A percentile compares a stretch with the other conserved stretches of the same genome.
phyloP scores from a whole-genome alignment of 2,329 filamentous ascomycete species.

The Cordyceps farinosa region DNA sequence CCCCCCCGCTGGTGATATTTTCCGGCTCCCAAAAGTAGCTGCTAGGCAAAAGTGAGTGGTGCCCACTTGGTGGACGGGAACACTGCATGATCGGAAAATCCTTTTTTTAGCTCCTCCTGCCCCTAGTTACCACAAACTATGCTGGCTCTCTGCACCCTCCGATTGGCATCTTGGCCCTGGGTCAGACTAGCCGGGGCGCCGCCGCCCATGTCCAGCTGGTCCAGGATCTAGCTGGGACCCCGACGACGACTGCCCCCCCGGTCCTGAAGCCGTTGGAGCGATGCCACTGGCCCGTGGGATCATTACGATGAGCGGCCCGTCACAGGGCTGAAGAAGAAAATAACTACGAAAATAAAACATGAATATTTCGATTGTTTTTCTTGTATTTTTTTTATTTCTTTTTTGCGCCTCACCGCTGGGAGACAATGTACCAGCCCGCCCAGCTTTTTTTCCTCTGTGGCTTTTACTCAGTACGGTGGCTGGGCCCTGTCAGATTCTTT shows the following conservation, averaged over 20 bases:
- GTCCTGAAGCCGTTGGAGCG: neutral
- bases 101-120: neutral
- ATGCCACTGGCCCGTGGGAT: neutral
- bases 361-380: neutral
- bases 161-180: slow-evolving; percentile 1
- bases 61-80: slow-evolving; percentile 2
- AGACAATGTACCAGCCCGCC: no score
- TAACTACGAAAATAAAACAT: neutral
- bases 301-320: slow-evolving; percentile 1
- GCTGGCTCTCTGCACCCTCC: neutral
- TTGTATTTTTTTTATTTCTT: neutral
- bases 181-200: neutral
- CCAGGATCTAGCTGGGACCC: neutral
- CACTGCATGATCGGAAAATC: slow-evolving; percentile 12
- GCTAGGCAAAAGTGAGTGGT: neutral
- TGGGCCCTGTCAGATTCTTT: no score
- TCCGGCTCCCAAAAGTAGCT: no score
- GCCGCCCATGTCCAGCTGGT: slow-evolving; percentile 5
- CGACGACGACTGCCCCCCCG: neutral
- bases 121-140: no score
- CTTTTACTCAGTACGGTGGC: no score
- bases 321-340: neutral
- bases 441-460: no score
- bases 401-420: no score
- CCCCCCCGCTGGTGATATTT: no score